phyloP scores from a whole-genome alignment of 2,329 filamentous ascomycete species.

The Boeremia lycopersici region DNA sequence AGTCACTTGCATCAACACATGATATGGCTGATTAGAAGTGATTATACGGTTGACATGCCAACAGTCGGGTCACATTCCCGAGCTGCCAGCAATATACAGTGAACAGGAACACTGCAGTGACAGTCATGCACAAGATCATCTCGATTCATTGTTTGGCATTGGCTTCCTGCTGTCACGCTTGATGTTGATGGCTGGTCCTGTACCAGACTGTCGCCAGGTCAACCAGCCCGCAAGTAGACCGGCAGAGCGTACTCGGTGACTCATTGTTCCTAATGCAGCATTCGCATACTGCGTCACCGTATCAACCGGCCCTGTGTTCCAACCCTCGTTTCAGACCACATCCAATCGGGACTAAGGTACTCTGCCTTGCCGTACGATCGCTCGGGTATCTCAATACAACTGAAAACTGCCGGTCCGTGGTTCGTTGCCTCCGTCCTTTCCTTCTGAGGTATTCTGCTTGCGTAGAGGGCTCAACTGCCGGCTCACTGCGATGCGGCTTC shows the following conservation, averaged over 20 bases:
- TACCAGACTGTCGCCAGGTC: conserved; percentile 6
- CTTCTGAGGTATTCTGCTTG: conserved; percentile 11
- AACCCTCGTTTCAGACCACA: conserved; percentile 1
- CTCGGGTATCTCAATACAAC: conserved; percentile 30
- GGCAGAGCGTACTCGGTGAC: conserved; percentile 3
- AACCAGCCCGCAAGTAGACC: conserved; percentile 1
- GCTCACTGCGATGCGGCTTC: conserved; percentile 38
- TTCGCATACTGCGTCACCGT: conserved; percentile 9
- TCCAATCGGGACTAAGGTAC: conserved; percentile 1
- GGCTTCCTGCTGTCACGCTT: background rate
- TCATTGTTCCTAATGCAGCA: conserved; percentile 7
- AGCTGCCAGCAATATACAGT: background rate
- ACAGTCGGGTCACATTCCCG: background rate
- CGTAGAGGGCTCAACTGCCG: conserved; percentile 3
- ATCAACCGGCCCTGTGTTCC: conserved; percentile 7
- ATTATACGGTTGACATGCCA: background rate
- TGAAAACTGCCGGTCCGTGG: conserved; percentile 2
- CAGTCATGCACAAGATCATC: background rate
- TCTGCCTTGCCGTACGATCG: conserved; percentile 5
- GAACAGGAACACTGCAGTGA: background rate
- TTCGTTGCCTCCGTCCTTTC: background rate
- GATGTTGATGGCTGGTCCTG: background rate
- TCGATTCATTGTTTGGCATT: background rate
- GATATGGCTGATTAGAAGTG: background rate
- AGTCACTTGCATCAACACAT: background rate